Evolutionary conservation across 1,284 basidiomycete genomes (phyloP), one percentile per base, ranked within the genome.

Genomic region (Pseudozyma thailandica): DNA sequence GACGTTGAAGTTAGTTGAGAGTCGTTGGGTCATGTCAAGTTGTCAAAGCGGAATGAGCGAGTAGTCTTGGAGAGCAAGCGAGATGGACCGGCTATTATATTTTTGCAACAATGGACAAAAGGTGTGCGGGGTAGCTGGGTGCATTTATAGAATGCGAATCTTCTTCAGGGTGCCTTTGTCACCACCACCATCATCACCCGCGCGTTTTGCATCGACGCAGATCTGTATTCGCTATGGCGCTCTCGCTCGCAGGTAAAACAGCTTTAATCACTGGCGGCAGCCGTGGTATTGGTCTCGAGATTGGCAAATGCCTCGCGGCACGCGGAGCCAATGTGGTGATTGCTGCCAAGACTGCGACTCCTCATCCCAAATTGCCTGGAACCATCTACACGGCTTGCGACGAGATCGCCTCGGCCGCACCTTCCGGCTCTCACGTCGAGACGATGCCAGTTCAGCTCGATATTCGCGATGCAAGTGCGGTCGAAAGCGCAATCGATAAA

Each of bases 331-430:
- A 78, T 37, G 76, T 82, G 8, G 71, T 75, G 4, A 74, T 81
- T 7, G 79, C 79, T 0, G 78, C 77, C 30, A 79, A 79, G 43
- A 74, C 64, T 0, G 61, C 53, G 2, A 50, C 52, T 0, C 59
- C 77, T 23, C 77, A 75, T 20, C 63, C 75, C 4, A 75, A 78
- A 44, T 56, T 83, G 0, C 81, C 82, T 0, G 82, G 82, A 0
- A 83, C 82, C 2, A 83, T 83, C 51, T 75, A 78, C 57, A 74
- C 80, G 0, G 82, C 82, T 0, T 81, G 73, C 18, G 72, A 77
- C 6, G 82, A 82, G 53, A 72, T 83, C 28, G 48, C 74, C 5
- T 28, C 49, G 15, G 52, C 75, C 1, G 82, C 80, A 0, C 45
- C 47, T 5, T 35, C 50, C 4, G 53, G 64, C 0, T 56, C 38